Conservation (phyloP, 176 grass and related monocot species). For the Olyra latifolia region DNA sequence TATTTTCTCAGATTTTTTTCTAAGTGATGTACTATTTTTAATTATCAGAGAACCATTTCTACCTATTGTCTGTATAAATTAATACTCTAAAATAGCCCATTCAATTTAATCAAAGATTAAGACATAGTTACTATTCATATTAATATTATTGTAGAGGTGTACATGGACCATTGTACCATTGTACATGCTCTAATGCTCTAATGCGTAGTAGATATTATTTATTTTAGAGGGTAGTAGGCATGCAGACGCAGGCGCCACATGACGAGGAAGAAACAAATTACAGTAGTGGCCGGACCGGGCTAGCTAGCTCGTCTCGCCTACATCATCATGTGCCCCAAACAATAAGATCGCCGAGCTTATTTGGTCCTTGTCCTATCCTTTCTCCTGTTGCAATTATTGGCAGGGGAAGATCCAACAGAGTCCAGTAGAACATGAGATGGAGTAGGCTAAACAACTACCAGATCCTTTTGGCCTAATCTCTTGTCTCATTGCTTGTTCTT, state of each 20-base stretch:
- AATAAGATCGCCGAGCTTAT: constrained; percentile 36
- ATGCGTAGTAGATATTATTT: no score
- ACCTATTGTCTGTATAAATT: no score
- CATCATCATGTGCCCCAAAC: constrained; percentile 36
- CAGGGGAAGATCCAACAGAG: constrained; percentile 39
- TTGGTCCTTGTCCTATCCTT: constrained; percentile 31
- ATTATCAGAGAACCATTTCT: no score
- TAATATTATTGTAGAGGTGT: no score
- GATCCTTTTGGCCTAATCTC: constrained; percentile 10
- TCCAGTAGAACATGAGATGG: constrained; percentile 40
- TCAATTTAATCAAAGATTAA: no score
- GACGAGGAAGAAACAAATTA: neutral
- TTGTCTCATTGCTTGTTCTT: constrained; percentile 31
- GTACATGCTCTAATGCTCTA: no score
- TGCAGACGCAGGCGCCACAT: constrained; percentile 23
- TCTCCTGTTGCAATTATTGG: constrained; percentile 31
- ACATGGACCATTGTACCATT: no score
- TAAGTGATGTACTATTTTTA: no score
- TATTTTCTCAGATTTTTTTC: no score
- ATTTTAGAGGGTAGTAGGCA: no score
- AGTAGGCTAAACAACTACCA: constrained; percentile 31
- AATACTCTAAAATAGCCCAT: no score
- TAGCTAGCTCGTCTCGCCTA: neutral
- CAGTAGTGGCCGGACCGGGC: neutral
- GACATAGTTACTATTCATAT: no score